Conservation (phyloP, 306 rosid genomes). For the Arachis hypogaea region DNA sequence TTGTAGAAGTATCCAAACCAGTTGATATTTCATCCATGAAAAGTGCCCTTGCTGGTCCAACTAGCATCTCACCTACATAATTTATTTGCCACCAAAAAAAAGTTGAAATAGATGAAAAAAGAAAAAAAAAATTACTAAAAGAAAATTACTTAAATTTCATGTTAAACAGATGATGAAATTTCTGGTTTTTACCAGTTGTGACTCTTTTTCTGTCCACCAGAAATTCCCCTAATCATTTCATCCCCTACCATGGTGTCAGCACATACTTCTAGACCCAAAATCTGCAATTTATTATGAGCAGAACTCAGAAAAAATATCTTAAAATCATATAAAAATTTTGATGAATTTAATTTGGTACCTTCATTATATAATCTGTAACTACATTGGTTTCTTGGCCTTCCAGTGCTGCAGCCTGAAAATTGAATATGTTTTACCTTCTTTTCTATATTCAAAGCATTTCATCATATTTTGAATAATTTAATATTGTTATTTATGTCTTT, state of each 20-base stretch:
- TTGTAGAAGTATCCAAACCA: constrained; percentile 93
- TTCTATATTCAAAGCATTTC: neutral
- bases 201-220: constrained; percentile 89
- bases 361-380: constrained; percentile 79
- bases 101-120: too few relatives aligned
- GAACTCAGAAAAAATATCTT: neutral
- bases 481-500: constrained; percentile 8
- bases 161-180: neutral
- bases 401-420: constrained; percentile 83
- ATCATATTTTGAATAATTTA: constrained; percentile 5
- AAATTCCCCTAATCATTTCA: constrained; percentile 84
- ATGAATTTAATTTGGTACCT: constrained; percentile 53
- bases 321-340: constrained; percentile 22
- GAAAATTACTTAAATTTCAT: neutral
- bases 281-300: constrained; percentile 48
- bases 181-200: constrained; percentile 71
- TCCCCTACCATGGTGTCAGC: constrained; percentile 94
- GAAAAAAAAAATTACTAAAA: neutral
- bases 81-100: constrained; percentile 13
- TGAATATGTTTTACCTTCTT: constrained; percentile 15
- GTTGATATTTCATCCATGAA: constrained; percentile 98
- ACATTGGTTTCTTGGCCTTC: constrained; percentile 88
- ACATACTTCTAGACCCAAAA: constrained; percentile 87
- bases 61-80: constrained; percentile 84
- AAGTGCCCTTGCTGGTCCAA: constrained; percentile 87